phyloP scores from a whole-genome alignment of 768 basidiomycete species.

The Leccinum uliginosum region DNA sequence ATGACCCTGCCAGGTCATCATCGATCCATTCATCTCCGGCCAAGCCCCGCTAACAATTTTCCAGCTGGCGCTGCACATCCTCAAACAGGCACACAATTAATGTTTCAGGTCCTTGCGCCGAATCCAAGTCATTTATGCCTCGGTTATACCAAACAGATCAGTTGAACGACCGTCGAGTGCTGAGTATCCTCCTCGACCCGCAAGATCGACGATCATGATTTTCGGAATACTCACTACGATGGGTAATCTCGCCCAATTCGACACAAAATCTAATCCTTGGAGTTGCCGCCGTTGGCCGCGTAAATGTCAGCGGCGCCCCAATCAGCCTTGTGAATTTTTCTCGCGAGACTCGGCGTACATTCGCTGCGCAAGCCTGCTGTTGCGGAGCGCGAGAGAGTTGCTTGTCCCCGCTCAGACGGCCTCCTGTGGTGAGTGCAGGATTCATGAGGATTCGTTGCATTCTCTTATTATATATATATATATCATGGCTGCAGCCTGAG shows the following conservation, averaged over 20 bases:
- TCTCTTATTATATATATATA: background rate
- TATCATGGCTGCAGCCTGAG: too few species aligned
- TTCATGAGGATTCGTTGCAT: background rate
- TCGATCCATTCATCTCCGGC: background rate
- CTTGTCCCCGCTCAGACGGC: background rate
- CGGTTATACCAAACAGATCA: background rate
- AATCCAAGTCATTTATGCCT: background rate
- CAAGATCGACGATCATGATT: background rate
- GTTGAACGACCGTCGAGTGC: background rate
- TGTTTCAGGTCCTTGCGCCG: background rate
- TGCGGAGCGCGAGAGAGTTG: too few species aligned
- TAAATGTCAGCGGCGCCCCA: too few species aligned
- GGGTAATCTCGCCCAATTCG: background rate
- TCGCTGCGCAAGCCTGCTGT: too few species aligned
- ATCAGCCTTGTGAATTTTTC: too few species aligned
- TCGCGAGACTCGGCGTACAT: background rate
- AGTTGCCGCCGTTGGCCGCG: background rate
- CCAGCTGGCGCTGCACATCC: background rate
- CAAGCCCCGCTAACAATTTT: background rate
- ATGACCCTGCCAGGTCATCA: too few species aligned
- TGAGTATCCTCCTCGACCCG: background rate
- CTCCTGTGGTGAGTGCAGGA: background rate
- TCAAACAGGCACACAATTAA: background rate
- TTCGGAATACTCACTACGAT: background rate
- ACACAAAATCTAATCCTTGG: background rate